Percentiles rank a stretch among this genome's conserved stretches.
Evolutionary conservation across 2,329 filamentous ascomycete genomes (phyloP).

Genomic region (Ceratocystis albifundus): DNA sequence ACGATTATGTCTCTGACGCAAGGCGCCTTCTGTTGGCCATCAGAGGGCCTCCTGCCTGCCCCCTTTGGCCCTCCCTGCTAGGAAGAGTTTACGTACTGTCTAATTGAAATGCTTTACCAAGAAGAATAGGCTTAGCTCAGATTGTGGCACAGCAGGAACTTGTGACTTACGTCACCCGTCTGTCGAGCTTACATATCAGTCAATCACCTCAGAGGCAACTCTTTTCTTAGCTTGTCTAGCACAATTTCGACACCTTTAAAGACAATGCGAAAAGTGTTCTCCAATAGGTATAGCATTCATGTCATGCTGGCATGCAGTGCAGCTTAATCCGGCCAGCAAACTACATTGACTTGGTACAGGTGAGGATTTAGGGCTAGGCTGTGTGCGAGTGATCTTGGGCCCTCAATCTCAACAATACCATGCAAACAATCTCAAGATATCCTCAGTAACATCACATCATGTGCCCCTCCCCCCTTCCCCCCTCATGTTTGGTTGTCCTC

Average conservation of each 20-base stretch:
- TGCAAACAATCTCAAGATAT: background rate
- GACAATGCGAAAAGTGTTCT: background rate
- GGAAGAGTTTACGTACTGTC: background rate
- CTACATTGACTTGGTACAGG: background rate
- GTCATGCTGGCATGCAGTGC: background rate
- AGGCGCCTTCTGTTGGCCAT: background rate
- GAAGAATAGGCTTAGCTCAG: background rate
- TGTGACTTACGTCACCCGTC: background rate
- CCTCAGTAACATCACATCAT: background rate
- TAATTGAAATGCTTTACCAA: background rate
- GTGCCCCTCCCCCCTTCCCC: too few species aligned
- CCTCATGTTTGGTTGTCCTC: background rate
- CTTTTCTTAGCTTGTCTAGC: background rate
- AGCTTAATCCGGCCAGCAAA: background rate
- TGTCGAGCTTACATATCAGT: background rate
- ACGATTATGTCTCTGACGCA: background rate
- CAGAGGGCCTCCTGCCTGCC: background rate
- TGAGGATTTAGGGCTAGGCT: background rate
- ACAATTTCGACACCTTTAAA: background rate
- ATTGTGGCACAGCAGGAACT: background rate
- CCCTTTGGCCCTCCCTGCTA: background rate
- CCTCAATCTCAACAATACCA: background rate
- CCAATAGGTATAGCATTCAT: background rate
- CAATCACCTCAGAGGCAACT: background rate
- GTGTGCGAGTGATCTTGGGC: background rate